Evolutionary conservation across 2,329 filamentous ascomycete species (phyloP), one percentile per base, ranked within the genome.

Genomic region (Trichoderma aggressivum): DNA sequence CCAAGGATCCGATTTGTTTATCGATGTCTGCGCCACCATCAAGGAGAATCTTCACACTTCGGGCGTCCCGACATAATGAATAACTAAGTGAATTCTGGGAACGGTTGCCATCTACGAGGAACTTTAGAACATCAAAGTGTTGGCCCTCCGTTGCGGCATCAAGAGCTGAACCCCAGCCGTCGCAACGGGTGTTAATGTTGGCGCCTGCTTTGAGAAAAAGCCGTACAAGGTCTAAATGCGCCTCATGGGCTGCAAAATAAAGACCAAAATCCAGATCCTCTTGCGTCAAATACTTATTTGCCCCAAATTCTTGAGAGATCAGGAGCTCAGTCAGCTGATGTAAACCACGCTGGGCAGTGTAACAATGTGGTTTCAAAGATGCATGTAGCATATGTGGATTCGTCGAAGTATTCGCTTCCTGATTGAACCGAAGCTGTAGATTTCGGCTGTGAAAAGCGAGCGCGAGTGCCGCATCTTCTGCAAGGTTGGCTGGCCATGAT

Each of bases 401-500:
- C 28, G 1, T 5, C 36, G 36, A 3, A 39, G 14, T 39, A 7
- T 39, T n/a, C 7, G 7, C n/a, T 39, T 18, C 39, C 8, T n/a
- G 39, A 43, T 10, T 0, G 3, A n/a, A 1, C 18, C 10, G 39
- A 43, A n/a, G 16, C 0, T n/a, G 3, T n/a, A 43, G 18, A n/a
- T 7, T 55, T 43, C 12, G 21, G 36, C 53, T 60, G 21, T 11
- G 69, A 10, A 12, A 10, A 3, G 53, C 21, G 55, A 71, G 28
- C 3, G 24, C 32, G 8, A 18, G 21, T 56, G 1, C 8, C 3
- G 7, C 32, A 14, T 28, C 11, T 12, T 66, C 14, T 16, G 11
- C n/a, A 4, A 28, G 6, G 3, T 28, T 1, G 5, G 11, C 6
- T 12, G 53, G 28, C 61, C 69, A 71, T 7, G 18, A 26, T 43